Conservation (phyloP, 345 rosid species). For the Orychophragmus violaceus region DNA sequence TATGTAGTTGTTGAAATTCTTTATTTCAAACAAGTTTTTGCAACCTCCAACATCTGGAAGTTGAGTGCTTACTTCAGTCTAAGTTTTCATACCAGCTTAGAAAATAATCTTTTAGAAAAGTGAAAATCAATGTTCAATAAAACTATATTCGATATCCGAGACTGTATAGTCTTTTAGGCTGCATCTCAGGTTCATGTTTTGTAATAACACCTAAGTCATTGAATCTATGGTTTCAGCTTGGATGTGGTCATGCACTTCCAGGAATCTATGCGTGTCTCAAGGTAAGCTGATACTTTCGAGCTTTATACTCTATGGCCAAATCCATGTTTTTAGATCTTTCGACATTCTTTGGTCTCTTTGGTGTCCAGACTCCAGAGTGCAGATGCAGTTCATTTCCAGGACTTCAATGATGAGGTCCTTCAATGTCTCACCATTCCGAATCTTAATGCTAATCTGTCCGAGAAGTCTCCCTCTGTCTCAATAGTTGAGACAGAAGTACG, state of each 20-base stretch:
- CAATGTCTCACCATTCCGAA: conserved; percentile 77
- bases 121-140: not conserved
- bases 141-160: not conserved
- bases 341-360: conserved; percentile 11
- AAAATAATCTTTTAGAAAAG: not conserved
- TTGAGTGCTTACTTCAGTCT: not conserved
- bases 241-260: conserved; percentile 95
- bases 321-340: conserved; percentile 4
- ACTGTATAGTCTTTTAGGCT: not conserved
- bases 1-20: not conserved
- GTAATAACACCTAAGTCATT: not conserved
- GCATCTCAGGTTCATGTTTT: not conserved
- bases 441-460: conserved; percentile 45
- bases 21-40: too few relatives aligned
- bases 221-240: conserved; percentile 54
- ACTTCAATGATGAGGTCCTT: conserved; percentile 87
- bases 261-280: conserved; percentile 73
- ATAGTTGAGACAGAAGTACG: conserved; percentile 31
- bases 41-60: too few relatives aligned
- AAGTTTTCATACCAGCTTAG: too few relatives aligned
- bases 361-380: conserved; percentile 67
- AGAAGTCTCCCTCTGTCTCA: conserved; percentile 22
- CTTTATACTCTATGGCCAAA: conserved; percentile 5
- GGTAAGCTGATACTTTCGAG: conserved; percentile 37
- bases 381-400: conserved; percentile 67